These are phyloP conservation scores for Lipomyces yamadae DNA, from an alignment of 805 yeast species.

Conservation along the genomic window DNA sequence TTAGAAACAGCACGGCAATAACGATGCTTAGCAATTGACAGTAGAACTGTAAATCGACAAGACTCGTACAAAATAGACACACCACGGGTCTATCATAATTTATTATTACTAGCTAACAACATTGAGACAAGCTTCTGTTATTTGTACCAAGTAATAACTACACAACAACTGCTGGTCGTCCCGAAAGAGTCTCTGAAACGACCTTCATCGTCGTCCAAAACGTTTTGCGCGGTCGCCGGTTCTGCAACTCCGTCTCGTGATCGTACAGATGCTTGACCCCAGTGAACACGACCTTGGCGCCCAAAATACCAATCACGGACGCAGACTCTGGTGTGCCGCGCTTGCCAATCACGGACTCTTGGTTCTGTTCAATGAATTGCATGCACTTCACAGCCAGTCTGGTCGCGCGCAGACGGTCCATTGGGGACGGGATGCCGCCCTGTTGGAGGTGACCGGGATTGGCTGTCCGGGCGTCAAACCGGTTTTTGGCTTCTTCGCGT, in stretches of 20 bases:
- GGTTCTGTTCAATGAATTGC: slow-evolving; percentile 75
- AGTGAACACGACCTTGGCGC: slow-evolving; percentile 75
- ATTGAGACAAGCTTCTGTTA: too few species aligned
- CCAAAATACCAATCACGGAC: slow-evolving; percentile 79
- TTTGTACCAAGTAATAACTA: background rate
- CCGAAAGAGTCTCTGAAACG: slow-evolving; percentile 45
- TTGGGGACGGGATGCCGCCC: slow-evolving; percentile 93
- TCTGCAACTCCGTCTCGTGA: slow-evolving; percentile 77
- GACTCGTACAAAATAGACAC: too few species aligned
- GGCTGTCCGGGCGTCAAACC: slow-evolving; percentile 90
- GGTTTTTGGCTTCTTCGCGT: slow-evolving; percentile 73
- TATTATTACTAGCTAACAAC: too few species aligned
- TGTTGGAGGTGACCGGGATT: slow-evolving; percentile 98
- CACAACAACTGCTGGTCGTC: slow-evolving; percentile 12
- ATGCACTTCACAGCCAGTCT: slow-evolving; percentile 90
- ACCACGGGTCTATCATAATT: too few species aligned
- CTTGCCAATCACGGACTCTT: slow-evolving; percentile 26
- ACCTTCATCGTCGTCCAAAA: slow-evolving; percentile 81
- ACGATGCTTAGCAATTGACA: too few species aligned
- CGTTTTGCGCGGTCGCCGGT: slow-evolving; percentile 85
- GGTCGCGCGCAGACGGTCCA: slow-evolving; percentile 88
- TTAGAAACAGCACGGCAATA: too few species aligned
- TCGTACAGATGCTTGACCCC: slow-evolving; percentile 79
- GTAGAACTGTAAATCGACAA: too few species aligned
- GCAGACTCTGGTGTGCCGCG: slow-evolving; percentile 56